Base-by-base conservation (phyloP, 352 stramenopile genomes). In the Globisporangium camurandrum region DNA sequence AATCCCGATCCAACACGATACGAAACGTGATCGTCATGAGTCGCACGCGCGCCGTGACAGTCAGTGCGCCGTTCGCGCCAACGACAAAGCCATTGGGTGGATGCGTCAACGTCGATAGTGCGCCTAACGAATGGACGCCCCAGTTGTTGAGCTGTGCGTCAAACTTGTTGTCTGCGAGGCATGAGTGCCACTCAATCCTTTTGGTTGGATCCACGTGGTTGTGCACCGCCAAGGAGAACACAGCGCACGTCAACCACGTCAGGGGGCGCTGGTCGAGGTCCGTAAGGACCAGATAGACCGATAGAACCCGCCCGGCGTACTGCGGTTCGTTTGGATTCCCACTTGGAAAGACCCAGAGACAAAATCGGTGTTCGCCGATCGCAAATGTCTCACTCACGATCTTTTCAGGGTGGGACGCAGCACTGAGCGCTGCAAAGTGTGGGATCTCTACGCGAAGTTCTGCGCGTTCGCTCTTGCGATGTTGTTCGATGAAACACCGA, bases 91-190 rank as follows among this genome's bases (percentile, higher is more conserved):
- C 78, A 31, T 67, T 75, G 26, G 64, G 56, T 23, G 71, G 70
- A 57, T 85, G 66, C 19, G 63, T 69, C 23, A 92, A 62, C 50
- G 62, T 71, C 20, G 60, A 57, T 14, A 90, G 66, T 6, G 71
- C 64, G 4, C 79, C 76, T 3, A 90, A 66, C 19, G 78, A 88
- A 47, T 92, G 81, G 23, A 92, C 80, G 27, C 75, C 78, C 78
- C 81, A 92, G 54, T 89, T 89, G 62, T 84, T 84, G 19, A 92
- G 64, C 31, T 79, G 49, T 17, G 46, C 59, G 62, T 87, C 65
- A 42, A 92, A 92, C 51, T 88, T 88, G 68, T 89, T 92, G 65
- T 92, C 80, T 11, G 70, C 67, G 9, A 92, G 61, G 55, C 74
- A 88, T 48, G 80, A 89, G 56, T 92, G 80, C 77, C 80, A 92